These are phyloP conservation scores for Chlorella sorokiniana DNA, from an alignment of 139 green algal species.

Conservation along the genomic window DNA sequence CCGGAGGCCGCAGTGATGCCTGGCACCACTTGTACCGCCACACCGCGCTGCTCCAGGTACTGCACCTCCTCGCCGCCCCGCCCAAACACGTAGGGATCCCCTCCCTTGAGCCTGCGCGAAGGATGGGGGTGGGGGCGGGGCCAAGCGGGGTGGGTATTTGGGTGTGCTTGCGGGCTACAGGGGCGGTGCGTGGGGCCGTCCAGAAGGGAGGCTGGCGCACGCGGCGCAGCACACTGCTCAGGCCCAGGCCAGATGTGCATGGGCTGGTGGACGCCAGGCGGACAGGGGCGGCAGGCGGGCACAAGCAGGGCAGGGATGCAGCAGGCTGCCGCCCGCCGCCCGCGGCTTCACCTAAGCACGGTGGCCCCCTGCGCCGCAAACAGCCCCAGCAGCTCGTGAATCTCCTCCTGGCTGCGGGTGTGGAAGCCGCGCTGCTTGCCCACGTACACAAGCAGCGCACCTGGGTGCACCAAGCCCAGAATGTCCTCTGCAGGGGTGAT, in stretches of 20 bases:
- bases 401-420: conserved; percentile 92
- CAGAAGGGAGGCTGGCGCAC: too few species aligned
- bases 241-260: too few species aligned
- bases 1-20: conserved; percentile 53
- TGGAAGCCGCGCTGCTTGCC: conserved; percentile 95
- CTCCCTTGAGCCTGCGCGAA: conserved; percentile 83
- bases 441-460: conserved; percentile 94
- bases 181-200: too few species aligned
- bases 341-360: conserved; percentile 67
- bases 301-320: background rate
- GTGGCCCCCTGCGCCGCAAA: conserved; percentile 86
- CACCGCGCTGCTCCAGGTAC: conserved; percentile 79
- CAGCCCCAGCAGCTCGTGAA: conserved; percentile 88
- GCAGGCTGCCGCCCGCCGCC: too few species aligned
- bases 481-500: conserved; percentile 76
- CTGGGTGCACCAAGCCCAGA: conserved; percentile 72
- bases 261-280: too few species aligned
- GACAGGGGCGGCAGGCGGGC: too few species aligned
- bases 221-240: too few species aligned
- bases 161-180: too few species aligned
- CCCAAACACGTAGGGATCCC: conserved; percentile 96
- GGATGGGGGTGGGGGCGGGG: too few species aligned
- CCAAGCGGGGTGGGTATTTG: too few species aligned
- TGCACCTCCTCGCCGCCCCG: conserved; percentile 92
- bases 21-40: conserved; percentile 87